A percentile compares a stretch with the other conserved stretches of the same genome.
These are phyloP conservation scores for Kodamaea derodonti DNA, from an alignment of 1,139 yeast species.

Conservation along the genomic window DNA sequence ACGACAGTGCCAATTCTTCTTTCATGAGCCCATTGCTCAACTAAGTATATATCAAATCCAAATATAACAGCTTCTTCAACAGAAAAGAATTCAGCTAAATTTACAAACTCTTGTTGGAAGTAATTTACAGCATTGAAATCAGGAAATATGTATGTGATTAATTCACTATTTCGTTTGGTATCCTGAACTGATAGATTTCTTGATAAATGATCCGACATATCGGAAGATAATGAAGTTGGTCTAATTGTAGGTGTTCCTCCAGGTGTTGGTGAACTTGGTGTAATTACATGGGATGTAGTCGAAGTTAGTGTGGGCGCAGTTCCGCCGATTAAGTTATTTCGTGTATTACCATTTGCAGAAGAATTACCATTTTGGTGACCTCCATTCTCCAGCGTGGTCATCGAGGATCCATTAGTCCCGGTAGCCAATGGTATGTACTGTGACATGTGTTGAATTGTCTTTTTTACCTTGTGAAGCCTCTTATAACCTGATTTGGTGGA, in stretches of 20 bases:
- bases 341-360: not conserved
- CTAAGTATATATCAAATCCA: slow-evolving; percentile 86
- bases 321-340: too few relatives aligned
- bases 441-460: too few relatives aligned
- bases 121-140: slow-evolving; percentile 54
- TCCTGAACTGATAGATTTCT: not conserved
- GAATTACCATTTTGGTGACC: not conserved
- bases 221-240: not conserved
- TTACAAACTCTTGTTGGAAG: slow-evolving; percentile 39
- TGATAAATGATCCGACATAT: not conserved
- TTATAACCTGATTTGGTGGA: not conserved
- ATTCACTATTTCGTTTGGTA: slow-evolving; percentile 15
- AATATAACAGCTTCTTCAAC: slow-evolving; percentile 42
- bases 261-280: too few relatives aligned
- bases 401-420: too few relatives aligned
- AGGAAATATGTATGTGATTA: slow-evolving; percentile 43
- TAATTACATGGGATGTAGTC: too few relatives aligned
- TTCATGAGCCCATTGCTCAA: slow-evolving; percentile 89
- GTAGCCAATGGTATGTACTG: too few relatives aligned
- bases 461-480: not conserved
- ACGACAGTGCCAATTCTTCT: slow-evolving; percentile 66
- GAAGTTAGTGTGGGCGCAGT: not conserved
- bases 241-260: too few relatives aligned
- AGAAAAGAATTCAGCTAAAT: slow-evolving; percentile 33
- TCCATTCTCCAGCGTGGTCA: not conserved